These are phyloP conservation scores for Benincasa hispida DNA, from an alignment of 306 rosid species.

Conservation along the genomic window DNA sequence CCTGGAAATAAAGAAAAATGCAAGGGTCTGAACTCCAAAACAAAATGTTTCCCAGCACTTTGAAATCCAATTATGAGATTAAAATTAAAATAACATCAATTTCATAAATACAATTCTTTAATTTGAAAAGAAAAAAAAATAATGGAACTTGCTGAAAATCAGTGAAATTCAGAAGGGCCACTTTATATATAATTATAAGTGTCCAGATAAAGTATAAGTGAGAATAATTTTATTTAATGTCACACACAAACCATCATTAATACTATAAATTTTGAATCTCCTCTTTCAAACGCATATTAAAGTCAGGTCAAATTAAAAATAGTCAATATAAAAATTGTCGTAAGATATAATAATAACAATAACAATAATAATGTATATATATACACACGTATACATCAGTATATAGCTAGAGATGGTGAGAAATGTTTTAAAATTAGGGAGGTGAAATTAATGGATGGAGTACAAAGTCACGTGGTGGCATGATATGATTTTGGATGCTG, in stretches of 20 bases:
- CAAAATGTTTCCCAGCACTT: neutral
- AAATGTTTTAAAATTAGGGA: neutral
- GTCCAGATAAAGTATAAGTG: neutral
- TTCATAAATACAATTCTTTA: neutral
- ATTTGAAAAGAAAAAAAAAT: neutral
- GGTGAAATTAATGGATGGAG: conserved; percentile 1
- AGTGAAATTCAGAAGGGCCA: neutral
- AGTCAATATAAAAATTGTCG: neutral
- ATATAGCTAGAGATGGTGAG: neutral
- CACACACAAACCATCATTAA: neutral
- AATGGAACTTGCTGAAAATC: neutral
- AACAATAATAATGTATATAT: neutral
- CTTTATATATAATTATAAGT: neutral
- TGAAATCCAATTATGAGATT: neutral
- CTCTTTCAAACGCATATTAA: neutral
- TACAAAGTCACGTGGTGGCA: neutral
- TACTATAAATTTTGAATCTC: neutral
- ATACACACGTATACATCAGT: neutral
- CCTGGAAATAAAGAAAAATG: neutral
- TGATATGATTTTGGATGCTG: neutral
- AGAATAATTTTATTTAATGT: neutral
- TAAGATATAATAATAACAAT: neutral
- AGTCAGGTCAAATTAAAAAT: neutral
- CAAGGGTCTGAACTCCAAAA: neutral
- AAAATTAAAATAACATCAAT: neutral